A percentile compares a stretch with the other conserved stretches of the same genome.
These are phyloP conservation scores for Ophiostoma perfectum DNA, from an alignment of 2,329 filamentous ascomycete genomes.

Conservation along the genomic window DNA sequence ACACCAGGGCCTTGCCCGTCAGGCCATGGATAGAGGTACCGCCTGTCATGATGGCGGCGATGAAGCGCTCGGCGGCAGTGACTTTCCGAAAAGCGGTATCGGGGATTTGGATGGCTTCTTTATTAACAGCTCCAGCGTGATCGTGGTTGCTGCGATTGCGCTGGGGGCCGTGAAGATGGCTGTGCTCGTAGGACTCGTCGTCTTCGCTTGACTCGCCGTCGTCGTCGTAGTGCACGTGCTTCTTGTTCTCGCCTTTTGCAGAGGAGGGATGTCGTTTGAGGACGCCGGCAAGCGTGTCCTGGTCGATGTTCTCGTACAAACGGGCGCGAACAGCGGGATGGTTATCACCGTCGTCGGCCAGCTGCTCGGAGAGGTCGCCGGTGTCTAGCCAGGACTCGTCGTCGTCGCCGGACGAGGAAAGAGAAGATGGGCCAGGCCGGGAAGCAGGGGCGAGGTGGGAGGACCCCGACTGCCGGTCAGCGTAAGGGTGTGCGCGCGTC, in stretches of 20 bases:
- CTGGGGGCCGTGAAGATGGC: conserved; percentile 17
- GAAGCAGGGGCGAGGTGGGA: conserved; percentile 39
- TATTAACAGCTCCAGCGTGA: conserved; percentile 46
- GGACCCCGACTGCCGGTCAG: conserved; percentile 37
- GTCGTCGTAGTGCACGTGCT: conserved; percentile 64
- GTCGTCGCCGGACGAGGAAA: conserved; percentile 37
- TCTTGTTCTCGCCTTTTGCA: conserved; percentile 37
- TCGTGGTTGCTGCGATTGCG: conserved; percentile 32
- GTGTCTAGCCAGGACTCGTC: conserved; percentile 79
- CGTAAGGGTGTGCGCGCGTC: conserved; percentile 26
- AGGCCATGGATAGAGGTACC: conserved; percentile 79
- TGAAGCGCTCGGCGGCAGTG: conserved; percentile 60
- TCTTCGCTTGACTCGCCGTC: conserved; percentile 37
- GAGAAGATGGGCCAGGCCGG: conserved; percentile 26
- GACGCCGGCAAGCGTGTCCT: conserved; percentile 51
- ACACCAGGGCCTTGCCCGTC: conserved; percentile 93
- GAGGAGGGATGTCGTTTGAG: conserved; percentile 35
- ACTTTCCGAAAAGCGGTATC: conserved; percentile 58
- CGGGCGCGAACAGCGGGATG: conserved; percentile 61
- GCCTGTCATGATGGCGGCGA: conserved; percentile 82
- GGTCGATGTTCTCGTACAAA: conserved; percentile 61
- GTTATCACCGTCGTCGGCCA: conserved; percentile 67
- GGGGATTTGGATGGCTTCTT: conserved; percentile 80
- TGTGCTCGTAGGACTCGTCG: conserved; percentile 20
- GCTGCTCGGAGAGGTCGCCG: conserved; percentile 88